A percentile compares a stretch with the other conserved stretches of the same genome.
phyloP scores from a whole-genome alignment of 1,284 basidiomycete genomes.

The Marasmius sp. region DNA sequence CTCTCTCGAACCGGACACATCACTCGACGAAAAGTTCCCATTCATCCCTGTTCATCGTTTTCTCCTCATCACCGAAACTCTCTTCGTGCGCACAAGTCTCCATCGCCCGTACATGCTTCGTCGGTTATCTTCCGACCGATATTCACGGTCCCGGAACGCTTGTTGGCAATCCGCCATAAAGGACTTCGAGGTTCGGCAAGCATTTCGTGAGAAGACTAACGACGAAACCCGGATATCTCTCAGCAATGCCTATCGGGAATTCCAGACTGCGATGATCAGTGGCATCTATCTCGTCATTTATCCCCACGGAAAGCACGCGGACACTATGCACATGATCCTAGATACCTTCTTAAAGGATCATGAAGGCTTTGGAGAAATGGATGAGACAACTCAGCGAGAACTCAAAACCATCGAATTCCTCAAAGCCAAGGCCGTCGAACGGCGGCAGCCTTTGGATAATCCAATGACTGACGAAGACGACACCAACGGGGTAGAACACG shows the following conservation, averaged over 20 bases:
- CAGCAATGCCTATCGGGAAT: conserved; percentile 80
- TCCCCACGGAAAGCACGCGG: conserved; percentile 66
- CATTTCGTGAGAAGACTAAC: conserved; percentile 59
- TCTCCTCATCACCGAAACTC: conserved; percentile 76
- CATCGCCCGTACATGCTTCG: conserved; percentile 80
- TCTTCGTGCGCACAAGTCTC: conserved; percentile 77
- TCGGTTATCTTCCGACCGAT: conserved; percentile 72
- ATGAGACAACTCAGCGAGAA: conserved; percentile 78
- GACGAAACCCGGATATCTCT: conserved; percentile 66
- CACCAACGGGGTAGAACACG: conserved; percentile 17
- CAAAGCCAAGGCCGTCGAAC: conserved; percentile 53
- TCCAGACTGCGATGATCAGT: conserved; percentile 84
- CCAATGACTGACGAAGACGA: conserved; percentile 20
- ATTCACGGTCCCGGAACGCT: conserved; percentile 68
- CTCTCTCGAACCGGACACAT: conserved; percentile 75
- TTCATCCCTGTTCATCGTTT: conserved; percentile 77
- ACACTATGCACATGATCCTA: conserved; percentile 73
- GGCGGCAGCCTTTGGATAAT: conserved; percentile 21
- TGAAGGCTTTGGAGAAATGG: conserved; percentile 66
- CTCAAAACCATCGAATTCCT: conserved; percentile 81
- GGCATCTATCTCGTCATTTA: conserved; percentile 82
- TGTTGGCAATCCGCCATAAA: conserved; percentile 80
- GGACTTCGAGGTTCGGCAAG: conserved; percentile 70
- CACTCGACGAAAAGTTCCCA: conserved; percentile 63
- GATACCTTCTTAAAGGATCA: conserved; percentile 77